Evolutionary conservation across 176 grass and related monocot species (phyloP).

Genomic region (Ananas comosus): DNA sequence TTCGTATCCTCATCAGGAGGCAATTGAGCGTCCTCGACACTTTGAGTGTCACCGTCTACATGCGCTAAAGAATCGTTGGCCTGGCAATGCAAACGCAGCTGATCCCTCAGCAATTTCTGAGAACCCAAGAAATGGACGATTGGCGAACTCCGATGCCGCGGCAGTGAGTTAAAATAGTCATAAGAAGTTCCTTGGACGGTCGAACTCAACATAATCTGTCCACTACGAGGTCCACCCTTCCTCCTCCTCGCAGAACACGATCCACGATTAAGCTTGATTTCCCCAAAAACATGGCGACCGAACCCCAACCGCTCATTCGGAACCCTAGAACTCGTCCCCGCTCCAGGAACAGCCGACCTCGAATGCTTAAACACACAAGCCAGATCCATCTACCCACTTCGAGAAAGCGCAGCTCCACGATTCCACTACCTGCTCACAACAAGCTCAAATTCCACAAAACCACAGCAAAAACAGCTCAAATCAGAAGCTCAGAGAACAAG

Average conservation of each 20-base stretch:
- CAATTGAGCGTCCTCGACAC: slow-evolving; percentile 12
- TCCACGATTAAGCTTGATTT: slow-evolving; percentile 8
- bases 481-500: no score
- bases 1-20: slow-evolving; percentile 14
- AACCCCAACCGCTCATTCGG: slow-evolving; percentile 1
- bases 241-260: slow-evolving; percentile 17
- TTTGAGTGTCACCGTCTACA: slow-evolving; percentile 32
- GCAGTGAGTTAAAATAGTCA: no score
- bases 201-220: not conserved
- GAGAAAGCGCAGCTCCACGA: not conserved
- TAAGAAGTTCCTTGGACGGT: slow-evolving; percentile 21
- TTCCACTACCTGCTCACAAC: not conserved
- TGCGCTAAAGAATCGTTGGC: slow-evolving; percentile 53
- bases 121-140: slow-evolving; percentile 3
- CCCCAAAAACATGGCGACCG: slow-evolving; percentile 6
- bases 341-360: slow-evolving; percentile 18
- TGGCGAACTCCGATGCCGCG: no score
- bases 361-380: slow-evolving; percentile 20
- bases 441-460: not conserved
- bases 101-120: slow-evolving; percentile 10
- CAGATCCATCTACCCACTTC: slow-evolving; percentile 45
- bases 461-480: no score
- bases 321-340: slow-evolving; percentile 23
- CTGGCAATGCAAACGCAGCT: slow-evolving; percentile 36
- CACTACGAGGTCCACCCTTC: slow-evolving; percentile 3